Evolutionary conservation across 1,284 basidiomycete genomes (phyloP).

Genomic region (Boletus subluridellus): DNA sequence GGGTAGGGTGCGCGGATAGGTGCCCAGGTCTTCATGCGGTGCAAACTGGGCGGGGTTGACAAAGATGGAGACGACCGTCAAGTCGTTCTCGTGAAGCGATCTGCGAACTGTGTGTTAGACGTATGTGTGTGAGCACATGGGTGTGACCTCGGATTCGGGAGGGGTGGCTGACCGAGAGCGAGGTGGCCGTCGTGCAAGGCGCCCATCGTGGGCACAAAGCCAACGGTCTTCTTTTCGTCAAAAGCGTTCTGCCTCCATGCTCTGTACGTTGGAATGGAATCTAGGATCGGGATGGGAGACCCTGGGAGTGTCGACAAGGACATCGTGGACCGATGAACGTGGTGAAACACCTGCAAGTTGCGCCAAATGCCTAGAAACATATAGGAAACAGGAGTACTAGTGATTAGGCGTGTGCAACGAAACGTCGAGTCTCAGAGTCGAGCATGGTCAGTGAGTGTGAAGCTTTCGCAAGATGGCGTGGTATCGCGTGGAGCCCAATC

Average conservation of each 20-base stretch:
- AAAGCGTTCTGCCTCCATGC: slow-evolving; percentile 73
- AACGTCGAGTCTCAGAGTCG: background rate
- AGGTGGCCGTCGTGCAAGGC: slow-evolving; percentile 93
- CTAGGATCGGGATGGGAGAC: slow-evolving; percentile 74
- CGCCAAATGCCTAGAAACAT: slow-evolving; percentile 13
- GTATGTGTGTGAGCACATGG: slow-evolving; percentile 4
- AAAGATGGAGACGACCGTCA: slow-evolving; percentile 93
- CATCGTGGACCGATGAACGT: slow-evolving; percentile 10
- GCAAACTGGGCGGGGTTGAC: slow-evolving; percentile 98
- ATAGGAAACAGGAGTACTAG: background rate
- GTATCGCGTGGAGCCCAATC: background rate
- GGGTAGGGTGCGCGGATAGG: slow-evolving; percentile 85
- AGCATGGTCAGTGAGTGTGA: background rate
- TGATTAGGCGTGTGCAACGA: background rate
- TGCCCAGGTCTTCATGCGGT: slow-evolving; percentile 88
- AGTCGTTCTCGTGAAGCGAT: slow-evolving; percentile 76
- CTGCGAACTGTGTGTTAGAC: slow-evolving; percentile 48
- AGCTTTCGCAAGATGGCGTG: background rate
- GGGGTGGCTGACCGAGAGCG: slow-evolving; percentile 63
- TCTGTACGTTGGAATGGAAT: slow-evolving; percentile 65
- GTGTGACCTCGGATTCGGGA: background rate
- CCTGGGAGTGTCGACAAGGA: slow-evolving; percentile 36
- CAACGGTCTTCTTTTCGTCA: slow-evolving; percentile 65
- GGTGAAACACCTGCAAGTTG: background rate
- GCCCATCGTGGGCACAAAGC: slow-evolving; percentile 97